Conservation (phyloP, 179 eudicot genomes). For the Beta corolliflora region DNA sequence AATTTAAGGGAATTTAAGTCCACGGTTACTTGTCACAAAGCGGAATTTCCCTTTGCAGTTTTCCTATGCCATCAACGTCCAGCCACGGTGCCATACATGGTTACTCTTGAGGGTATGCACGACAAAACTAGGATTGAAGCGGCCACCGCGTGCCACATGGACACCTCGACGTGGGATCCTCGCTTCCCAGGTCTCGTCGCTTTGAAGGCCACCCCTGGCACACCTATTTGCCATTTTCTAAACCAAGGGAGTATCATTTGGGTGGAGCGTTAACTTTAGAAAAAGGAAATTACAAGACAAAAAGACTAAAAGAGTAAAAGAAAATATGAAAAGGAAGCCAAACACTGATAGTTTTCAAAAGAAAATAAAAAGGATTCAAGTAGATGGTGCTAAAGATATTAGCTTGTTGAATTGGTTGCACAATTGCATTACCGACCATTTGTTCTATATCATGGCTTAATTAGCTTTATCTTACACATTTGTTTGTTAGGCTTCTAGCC, state of each 20-base stretch:
- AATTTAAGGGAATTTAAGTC: neutral
- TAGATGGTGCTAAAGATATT: too few species aligned
- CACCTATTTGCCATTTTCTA: neutral
- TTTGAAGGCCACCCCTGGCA: neutral
- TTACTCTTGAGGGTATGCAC: neutral
- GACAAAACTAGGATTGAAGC: neutral
- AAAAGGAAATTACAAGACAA: too few species aligned
- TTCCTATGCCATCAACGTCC: neutral
- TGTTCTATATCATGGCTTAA: too few species aligned
- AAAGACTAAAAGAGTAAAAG: too few species aligned
- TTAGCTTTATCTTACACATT: too few species aligned
- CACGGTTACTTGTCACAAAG: neutral
- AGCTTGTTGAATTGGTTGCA: too few species aligned
- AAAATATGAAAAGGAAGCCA: too few species aligned
- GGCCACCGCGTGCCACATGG: neutral
- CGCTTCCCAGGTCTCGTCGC: neutral
- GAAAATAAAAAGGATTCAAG: too few species aligned
- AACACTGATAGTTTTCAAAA: too few species aligned
- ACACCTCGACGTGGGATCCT: neutral
- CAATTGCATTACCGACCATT: too few species aligned
- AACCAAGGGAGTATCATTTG: neutral
- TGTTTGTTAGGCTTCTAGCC: too few species aligned
- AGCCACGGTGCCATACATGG: neutral
- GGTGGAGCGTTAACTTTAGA: neutral
- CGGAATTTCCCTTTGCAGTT: neutral